phyloP scores from a whole-genome alignment of 805 yeast genomes.

The Yamadazyma nakazawae region DNA sequence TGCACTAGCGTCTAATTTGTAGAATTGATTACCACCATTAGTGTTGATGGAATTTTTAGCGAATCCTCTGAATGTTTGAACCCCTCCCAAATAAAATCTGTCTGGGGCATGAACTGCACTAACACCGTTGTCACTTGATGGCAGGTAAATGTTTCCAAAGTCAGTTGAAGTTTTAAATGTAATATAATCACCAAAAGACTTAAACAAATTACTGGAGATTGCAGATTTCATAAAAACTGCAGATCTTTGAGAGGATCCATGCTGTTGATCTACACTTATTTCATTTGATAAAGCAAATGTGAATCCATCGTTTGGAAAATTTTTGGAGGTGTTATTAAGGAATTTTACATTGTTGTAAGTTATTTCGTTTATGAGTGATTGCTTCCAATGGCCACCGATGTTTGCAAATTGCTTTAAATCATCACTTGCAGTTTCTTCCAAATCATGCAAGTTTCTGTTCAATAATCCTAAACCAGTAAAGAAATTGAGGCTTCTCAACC shows the following conservation, averaged over 20 bases:
- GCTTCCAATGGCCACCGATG: conserved; percentile 32
- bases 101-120: conserved; percentile 63
- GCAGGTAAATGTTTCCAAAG: conserved; percentile 54
- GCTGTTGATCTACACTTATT: conserved; percentile 30
- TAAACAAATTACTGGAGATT: conserved; percentile 27
- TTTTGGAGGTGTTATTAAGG: conserved; percentile 22
- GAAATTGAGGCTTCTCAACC: conserved; percentile 18
- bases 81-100: conserved; percentile 81
- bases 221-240: conserved; percentile 34
- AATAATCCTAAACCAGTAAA: conserved; percentile 57
- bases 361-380: conserved; percentile 28
- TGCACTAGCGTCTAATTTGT: conserved; percentile 56
- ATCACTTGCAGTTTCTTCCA: conserved; percentile 52
- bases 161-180: conserved; percentile 50
- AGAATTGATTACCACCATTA: conserved; percentile 66
- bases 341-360: conserved; percentile 20
- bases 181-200: conserved; percentile 42
- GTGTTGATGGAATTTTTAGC: conserved; percentile 66
- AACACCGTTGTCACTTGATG: conserved; percentile 7
- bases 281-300: conserved; percentile 65
- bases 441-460: conserved; percentile 53
- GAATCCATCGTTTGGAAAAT: conserved; percentile 46
- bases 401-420: conserved; percentile 29
- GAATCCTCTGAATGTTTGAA: conserved; percentile 69
- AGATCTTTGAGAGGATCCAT: conserved; percentile 17